These are phyloP conservation scores for Pisolithus thermaeus DNA, from an alignment of 1,284 basidiomycete genomes.

Conservation along the genomic window DNA sequence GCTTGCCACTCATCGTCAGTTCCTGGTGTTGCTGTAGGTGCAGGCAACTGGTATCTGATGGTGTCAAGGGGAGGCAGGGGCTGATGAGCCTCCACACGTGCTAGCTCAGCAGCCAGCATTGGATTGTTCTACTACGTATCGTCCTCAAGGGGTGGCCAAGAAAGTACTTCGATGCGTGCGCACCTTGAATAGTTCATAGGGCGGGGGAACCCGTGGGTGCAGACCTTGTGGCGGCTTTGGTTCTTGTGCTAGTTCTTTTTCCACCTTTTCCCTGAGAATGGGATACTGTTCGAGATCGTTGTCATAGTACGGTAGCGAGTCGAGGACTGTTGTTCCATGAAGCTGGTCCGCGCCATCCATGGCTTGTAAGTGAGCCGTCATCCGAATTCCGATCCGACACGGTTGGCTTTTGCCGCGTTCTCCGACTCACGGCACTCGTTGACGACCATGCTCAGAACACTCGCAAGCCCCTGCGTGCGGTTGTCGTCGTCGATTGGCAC, in stretches of 20 bases:
- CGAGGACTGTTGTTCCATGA: conserved; percentile 43
- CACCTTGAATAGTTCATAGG: conserved; percentile 65
- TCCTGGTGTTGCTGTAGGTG: conserved; percentile 57
- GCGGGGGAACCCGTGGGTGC: conserved; percentile 69
- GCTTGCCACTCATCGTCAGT: conserved; percentile 75
- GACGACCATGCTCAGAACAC: conserved; percentile 47
- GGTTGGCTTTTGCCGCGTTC: background rate
- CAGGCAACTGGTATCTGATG: conserved; percentile 74
- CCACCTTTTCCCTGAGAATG: conserved; percentile 65
- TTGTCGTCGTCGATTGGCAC: conserved; percentile 18
- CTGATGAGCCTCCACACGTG: conserved; percentile 66
- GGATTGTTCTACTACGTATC: conserved; percentile 47
- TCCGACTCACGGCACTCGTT: background rate
- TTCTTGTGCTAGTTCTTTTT: conserved; percentile 65
- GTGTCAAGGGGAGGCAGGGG: conserved; percentile 74
- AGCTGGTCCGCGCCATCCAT: conserved; percentile 15
- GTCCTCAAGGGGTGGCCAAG: conserved; percentile 7
- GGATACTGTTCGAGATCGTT: conserved; percentile 82
- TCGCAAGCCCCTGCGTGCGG: conserved; percentile 24
- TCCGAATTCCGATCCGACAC: background rate
- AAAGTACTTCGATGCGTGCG: conserved; percentile 19
- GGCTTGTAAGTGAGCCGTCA: background rate
- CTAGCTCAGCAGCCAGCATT: conserved; percentile 64
- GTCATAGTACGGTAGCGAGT: conserved; percentile 93
- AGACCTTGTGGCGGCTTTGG: conserved; percentile 49